Base-by-base conservation (phyloP, 306 rosid species). In the Vigna hirtella region DNA sequence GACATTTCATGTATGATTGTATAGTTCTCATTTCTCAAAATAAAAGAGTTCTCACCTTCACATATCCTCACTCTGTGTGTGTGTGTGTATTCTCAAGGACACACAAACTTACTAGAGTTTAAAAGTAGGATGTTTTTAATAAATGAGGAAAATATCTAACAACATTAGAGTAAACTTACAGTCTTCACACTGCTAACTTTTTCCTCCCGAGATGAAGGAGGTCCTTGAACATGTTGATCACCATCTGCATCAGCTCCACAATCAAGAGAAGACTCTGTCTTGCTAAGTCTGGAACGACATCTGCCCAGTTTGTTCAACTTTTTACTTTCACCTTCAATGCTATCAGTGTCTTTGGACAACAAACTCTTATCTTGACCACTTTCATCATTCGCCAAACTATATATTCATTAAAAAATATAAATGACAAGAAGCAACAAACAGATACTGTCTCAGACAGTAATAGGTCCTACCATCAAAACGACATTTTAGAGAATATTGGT, bases 141-240 rank as follows among this genome's bases (percentile, higher is more conserved):
- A 15, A 68, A 57, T 64, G 43, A 22, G 7, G 34, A 70, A 10
- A 43, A 65, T 28, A 18, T 56, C 17, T 42, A 63, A 69, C 28
- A 34, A 48, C 40, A 26, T 76, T 57, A 65, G 55, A 57, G 56
- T 38, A 63, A 76, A 76, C 97, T 90, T 87, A 95, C 98, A 72
- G 98, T 92, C 87, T 92, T 95, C 72, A 95, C 89, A 88, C 97
- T 92, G 93, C 97, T 92, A 84, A 92, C 97, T 90, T 91, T 90
- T 83, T 95, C 98, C 83, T 95, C 98, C 32, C 98, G 97, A 71
- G 91, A 83, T 9, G 97, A 89, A 49, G 94, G 78, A 83, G 87
- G 78, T 49, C 97, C 96, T 83, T 88, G 98, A 77, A 82, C 95
- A 42, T 88, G 94, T 81, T 87, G 88, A 74, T 90, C 97, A 20